Base-by-base conservation (phyloP, 129 eudicot species). In the Solidago caesia region DNA sequence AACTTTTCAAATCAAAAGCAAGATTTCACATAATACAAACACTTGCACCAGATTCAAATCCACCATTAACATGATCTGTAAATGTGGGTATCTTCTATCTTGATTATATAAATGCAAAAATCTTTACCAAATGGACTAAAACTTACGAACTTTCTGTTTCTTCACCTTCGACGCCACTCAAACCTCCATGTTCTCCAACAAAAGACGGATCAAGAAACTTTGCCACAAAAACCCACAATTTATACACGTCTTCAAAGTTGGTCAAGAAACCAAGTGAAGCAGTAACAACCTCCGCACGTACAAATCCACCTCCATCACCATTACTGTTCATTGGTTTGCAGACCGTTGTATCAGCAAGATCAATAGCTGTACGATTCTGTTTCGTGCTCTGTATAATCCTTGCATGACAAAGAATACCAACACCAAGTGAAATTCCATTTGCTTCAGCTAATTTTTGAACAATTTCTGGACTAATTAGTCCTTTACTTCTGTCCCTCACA, bases 251-350 rank as follows among this genome's bases (percentile, higher is more conserved):
- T 62, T 81, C 84, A 58, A 76, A 75, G 29, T 81, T 81, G 6
- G 84, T 81, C 77, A 81, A 71, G 62, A 81, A 81, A 27, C 84
- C 84, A 41, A 81, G 81, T 48, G 84, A 81, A 70, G 81, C 84
- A 33, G 84, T 81, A 2, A 81, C 84, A 44, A 81, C 84, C 60
- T 81, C 84, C 4, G 80, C 84, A 58, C 84, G 65, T 49, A 81
- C 77, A 44, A 63, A 81, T n/a, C 80, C 80, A 29, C 69, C 69
- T 8, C 73, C 74, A 5, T 73, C 66, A 16, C 72, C 80, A 53
- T 71, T 72, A n/a, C 55, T 52, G 51, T 55, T 72, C 84, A 81
- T 81, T 1, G 83, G 83, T 55, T 46, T 73, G 52, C 83, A 79
- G 7, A 79, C 63, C 2, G 73, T 81, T 26, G 84, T 81, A 70